Evolutionary conservation across 2,329 filamentous ascomycete species (phyloP).

Genomic region (Metarhizium anisopliae): DNA sequence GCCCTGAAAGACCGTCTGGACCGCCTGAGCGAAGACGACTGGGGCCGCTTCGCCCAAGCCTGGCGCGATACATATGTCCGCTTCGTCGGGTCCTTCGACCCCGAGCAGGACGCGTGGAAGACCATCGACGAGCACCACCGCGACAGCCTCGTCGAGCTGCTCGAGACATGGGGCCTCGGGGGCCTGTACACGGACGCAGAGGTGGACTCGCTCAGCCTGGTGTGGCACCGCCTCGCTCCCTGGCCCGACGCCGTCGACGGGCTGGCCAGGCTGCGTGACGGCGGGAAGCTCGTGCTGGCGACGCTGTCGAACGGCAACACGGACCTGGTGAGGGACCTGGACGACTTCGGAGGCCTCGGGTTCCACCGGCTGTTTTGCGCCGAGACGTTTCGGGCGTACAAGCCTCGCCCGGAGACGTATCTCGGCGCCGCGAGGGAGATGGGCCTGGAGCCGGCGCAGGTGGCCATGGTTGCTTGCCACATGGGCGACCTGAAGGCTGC

Average conservation of each 20-base stretch:
- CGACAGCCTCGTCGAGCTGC: constrained; percentile 49
- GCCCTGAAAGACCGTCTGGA: constrained; percentile 37
- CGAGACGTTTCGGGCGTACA: constrained; percentile 66
- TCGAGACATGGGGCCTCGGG: constrained; percentile 45
- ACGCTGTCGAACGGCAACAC: constrained; percentile 71
- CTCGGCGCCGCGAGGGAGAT: constrained; percentile 54
- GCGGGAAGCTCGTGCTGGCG: constrained; percentile 42
- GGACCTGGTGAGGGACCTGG: constrained; percentile 56
- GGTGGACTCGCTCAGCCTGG: constrained; percentile 51
- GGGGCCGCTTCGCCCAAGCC: constrained; percentile 56
- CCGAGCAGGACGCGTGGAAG: constrained; percentile 44
- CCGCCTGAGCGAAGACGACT: constrained; percentile 46
- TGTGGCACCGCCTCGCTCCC: constrained; percentile 64
- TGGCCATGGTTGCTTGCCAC: constrained; percentile 73
- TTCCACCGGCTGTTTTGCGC: constrained; percentile 57
- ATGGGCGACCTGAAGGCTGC: constrained; percentile 60
- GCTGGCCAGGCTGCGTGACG: constrained; percentile 42
- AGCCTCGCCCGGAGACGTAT: constrained; percentile 61
- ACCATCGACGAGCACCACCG: constrained; percentile 66
- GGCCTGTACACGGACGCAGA: constrained; percentile 55
- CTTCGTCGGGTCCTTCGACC: constrained; percentile 49
- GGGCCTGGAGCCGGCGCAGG: constrained; percentile 47
- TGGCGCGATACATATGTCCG: constrained; percentile 57
- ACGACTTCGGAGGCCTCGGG: constrained; percentile 45
- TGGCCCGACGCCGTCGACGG: constrained; percentile 58